phyloP scores from a whole-genome alignment of 2,329 filamentous ascomycete species.

The Claviceps spartinae region DNA sequence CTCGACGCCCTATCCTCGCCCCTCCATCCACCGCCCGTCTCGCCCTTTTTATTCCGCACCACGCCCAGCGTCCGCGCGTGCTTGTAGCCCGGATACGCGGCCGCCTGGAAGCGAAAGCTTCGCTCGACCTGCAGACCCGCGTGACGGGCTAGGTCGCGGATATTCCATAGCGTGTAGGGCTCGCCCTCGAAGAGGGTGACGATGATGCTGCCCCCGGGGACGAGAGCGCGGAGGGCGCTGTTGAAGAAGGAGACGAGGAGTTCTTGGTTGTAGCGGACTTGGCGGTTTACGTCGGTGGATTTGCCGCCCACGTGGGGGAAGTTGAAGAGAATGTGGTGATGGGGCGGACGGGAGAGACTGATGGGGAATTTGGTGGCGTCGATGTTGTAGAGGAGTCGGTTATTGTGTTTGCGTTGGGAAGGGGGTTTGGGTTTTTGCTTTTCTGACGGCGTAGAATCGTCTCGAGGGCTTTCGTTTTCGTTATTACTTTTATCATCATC shows the following conservation, averaged over 20 bases:
- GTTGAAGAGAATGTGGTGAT: slow-evolving; percentile 82
- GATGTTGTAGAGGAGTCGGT: slow-evolving; percentile 5
- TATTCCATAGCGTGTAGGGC: slow-evolving; percentile 93
- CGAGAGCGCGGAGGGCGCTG: slow-evolving; percentile 27
- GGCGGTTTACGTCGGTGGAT: slow-evolving; percentile 83
- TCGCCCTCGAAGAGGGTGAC: slow-evolving; percentile 87
- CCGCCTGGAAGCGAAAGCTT: slow-evolving; percentile 56
- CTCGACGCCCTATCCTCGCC: slow-evolving; percentile 33
- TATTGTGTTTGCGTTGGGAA: slow-evolving; percentile 12
- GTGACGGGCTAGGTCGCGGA: slow-evolving; percentile 74
- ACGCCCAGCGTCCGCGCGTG: slow-evolving; percentile 63
- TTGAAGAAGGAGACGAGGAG: slow-evolving; percentile 57
- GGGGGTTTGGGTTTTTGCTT: neutral
- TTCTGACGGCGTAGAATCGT: neutral
- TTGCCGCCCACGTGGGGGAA: slow-evolving; percentile 94
- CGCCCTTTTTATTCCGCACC: slow-evolving; percentile 33
- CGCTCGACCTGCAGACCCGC: slow-evolving; percentile 54
- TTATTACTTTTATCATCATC: neutral
- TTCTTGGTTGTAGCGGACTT: slow-evolving; percentile 84
- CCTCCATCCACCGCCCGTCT: slow-evolving; percentile 28
- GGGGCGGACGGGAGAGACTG: slow-evolving; percentile 35
- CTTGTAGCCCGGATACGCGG: slow-evolving; percentile 57
- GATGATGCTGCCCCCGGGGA: slow-evolving; percentile 48
- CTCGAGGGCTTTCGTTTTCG: neutral
- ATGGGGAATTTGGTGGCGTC: slow-evolving; percentile 31